Base-by-base conservation (phyloP, 169 alveolate species). In the Plasmodium relictum region DNA sequence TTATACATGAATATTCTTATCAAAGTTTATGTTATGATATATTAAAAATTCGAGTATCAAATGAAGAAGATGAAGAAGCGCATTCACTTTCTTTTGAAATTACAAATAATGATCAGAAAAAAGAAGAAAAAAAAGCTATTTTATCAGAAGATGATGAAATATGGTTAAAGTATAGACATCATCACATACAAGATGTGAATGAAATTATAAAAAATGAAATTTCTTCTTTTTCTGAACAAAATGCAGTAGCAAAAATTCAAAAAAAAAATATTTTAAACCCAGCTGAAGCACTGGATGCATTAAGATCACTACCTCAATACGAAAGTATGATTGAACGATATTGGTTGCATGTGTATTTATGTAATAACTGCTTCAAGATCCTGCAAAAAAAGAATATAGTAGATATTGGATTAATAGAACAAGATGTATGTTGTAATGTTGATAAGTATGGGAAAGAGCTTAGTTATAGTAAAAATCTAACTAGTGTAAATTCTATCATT, bases 11-110 rank as follows among this genome's bases (percentile, higher is more conserved):
- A 41, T 95, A 94, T 44, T 73, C 95, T 2, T 95, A 95, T 73
- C 97, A 95, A 71, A 97, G 97, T 37, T 85, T 95, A 20, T 93
- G 94, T 9, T 95, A 95, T 88, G 97, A 95, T 59, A 69, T 94
- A 6, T 14, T 95, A 71, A 65, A 87, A 18, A 83, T 95, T 58
- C 89, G 56, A 42, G 52, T 87, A 37, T 54, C 71, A 24, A 18
- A 44, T 18, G 18, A 59, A 10, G 22, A 61, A 41, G 62, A 31
- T 42, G n/a, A 31, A 1, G 61, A 66, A 41, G 52, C 95, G 52
- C 83, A 92, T 85, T 24, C 73, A 44, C 44, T 93, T 48, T 62
- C 91, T 63, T 69, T 93, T 65, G 89, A 93, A 80, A 37, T 91
- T 37, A 45, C 90, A 70, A 71, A 88, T 93, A 71, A 92, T 18